Percentiles rank a stretch among this genome's conserved stretches.
phyloP scores from a whole-genome alignment of 2,329 filamentous ascomycete genomes.

The Mollisia scopiformis region DNA sequence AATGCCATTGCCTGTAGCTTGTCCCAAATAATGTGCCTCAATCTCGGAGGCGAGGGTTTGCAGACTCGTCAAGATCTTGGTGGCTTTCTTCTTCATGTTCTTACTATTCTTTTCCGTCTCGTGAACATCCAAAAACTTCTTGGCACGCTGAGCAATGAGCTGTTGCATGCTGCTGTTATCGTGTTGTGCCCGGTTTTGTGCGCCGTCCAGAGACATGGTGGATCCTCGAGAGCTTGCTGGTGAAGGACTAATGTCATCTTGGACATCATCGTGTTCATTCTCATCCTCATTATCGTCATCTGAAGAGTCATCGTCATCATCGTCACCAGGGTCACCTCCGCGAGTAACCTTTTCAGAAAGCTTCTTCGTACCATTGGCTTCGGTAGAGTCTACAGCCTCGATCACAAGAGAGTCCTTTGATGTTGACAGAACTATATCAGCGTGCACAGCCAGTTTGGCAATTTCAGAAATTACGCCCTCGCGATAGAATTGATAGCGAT shows the following conservation, averaged over 20 bases:
- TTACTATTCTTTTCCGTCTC: constrained; percentile 75
- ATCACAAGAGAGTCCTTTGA: constrained; percentile 20
- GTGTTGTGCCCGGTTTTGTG: constrained; percentile 50
- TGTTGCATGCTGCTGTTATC: constrained; percentile 65
- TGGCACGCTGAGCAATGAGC: constrained; percentile 75
- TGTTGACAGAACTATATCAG: constrained; percentile 24
- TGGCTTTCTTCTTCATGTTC: constrained; percentile 77
- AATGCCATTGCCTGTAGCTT: constrained; percentile 57
- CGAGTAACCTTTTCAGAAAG: constrained; percentile 31
- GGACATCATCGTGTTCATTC: constrained; percentile 55
- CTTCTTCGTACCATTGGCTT: constrained; percentile 37
- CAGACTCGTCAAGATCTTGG: constrained; percentile 73
- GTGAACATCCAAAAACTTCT: constrained; percentile 81
- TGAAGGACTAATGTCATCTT: constrained; percentile 45
- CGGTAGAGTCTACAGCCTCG: constrained; percentile 33
- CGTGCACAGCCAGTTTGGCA: constrained; percentile 67
- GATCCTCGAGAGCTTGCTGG: constrained; percentile 59
- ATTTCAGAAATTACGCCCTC: constrained; percentile 96
- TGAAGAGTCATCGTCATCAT: constrained; percentile 50
- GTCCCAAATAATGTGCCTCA: constrained; percentile 67
- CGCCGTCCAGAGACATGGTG: constrained; percentile 64
- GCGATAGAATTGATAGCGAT: constrained; percentile 94
- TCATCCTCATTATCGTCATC: constrained; percentile 55
- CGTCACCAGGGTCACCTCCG: constrained; percentile 35
- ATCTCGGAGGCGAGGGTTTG: constrained; percentile 74